Evolutionary conservation across 495 filamentous ascomycete species (phyloP).

Genomic region (Penicillium herquei): DNA sequence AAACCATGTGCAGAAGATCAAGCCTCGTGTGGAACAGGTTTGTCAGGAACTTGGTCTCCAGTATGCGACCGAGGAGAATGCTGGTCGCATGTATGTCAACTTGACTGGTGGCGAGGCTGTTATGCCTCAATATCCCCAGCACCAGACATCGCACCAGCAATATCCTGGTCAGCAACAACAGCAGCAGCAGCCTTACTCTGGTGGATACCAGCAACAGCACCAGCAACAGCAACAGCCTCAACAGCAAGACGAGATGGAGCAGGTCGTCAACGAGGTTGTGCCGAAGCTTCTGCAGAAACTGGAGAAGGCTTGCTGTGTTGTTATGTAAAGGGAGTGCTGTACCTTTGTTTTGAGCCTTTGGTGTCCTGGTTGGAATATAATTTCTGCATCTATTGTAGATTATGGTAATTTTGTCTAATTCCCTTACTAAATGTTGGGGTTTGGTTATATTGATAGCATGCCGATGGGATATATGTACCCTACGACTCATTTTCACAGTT

Average conservation of each 20-base stretch:
- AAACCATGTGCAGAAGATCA: conserved; percentile 82
- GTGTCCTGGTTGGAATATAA: not conserved
- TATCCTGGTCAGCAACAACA: conserved; percentile 43
- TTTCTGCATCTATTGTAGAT: not conserved
- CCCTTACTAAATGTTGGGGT: not conserved
- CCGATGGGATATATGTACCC: not conserved
- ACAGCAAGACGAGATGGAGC: conserved; percentile 62
- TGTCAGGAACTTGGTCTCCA: conserved; percentile 79
- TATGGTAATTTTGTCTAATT: not conserved
- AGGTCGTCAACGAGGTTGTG: conserved; percentile 60
- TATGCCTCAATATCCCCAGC: conserved; percentile 39
- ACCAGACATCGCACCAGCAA: conserved; percentile 31
- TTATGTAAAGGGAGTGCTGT: conserved; percentile 74
- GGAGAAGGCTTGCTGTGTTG: conserved; percentile 68
- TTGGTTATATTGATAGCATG: not conserved
- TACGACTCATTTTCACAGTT: not conserved
- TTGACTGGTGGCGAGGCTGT: conserved; percentile 60
- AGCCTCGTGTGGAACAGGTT: conserved; percentile 82
- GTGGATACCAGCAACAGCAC: conserved; percentile 38
- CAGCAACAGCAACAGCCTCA: conserved; percentile 43
- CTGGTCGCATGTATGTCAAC: conserved; percentile 76
- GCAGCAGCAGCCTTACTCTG: conserved; percentile 32
- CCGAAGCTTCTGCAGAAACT: conserved; percentile 61
- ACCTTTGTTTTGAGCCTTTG: not conserved
- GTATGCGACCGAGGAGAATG: conserved; percentile 82